Base-by-base conservation (phyloP, 352 stramenopile genomes). In the Globisporangium irregulare region DNA sequence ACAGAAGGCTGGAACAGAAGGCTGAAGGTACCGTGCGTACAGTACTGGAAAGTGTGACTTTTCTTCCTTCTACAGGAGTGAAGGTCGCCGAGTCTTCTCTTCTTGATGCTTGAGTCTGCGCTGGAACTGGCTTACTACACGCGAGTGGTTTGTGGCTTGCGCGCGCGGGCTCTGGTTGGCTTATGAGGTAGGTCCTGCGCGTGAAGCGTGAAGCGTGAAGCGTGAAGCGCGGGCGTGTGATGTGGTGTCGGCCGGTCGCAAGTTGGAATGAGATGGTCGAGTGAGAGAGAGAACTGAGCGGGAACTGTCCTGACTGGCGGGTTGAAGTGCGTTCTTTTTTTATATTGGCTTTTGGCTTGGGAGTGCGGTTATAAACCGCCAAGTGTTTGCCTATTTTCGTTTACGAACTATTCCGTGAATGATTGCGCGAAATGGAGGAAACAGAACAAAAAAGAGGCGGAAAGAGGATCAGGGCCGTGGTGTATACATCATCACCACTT, bases 301-400 rank as follows among this genome's bases (percentile, higher is more conserved):
- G 32, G 32, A 36, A 9, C 43, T 46, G 38, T 7, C 15, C 32
- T 46, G 38, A 46, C 38, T 46, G 20, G 56, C 56, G 29, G 32
- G 32, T 62, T 62, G 56, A 62, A 62, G 56, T 48, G 56, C 3
- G 56, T 62, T 62, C 56, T 48, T 62, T 62, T 62, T 62, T 50
- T 29, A 55, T 55, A 55, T 15, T 18, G 14, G 5, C 8, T 12
- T 41, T 43, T 43, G 36, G 9, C 36, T 43, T 43, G 36, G 36
- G 8, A 41, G 56, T 38, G 32, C 56, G 56, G 56, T 62, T 62
- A 50, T 48, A 59, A 22, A n/a, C 55, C 14, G 12, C 51, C 48
- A 24, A n/a, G 8, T 15, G 12, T 4, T 20, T 59, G 41, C 43
- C 59, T 66, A 66, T 66, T 66, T 66, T 55, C 25, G 60, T 66